phyloP scores from a whole-genome alignment of 1,284 basidiomycete genomes.

The Psilocybe mexicana region DNA sequence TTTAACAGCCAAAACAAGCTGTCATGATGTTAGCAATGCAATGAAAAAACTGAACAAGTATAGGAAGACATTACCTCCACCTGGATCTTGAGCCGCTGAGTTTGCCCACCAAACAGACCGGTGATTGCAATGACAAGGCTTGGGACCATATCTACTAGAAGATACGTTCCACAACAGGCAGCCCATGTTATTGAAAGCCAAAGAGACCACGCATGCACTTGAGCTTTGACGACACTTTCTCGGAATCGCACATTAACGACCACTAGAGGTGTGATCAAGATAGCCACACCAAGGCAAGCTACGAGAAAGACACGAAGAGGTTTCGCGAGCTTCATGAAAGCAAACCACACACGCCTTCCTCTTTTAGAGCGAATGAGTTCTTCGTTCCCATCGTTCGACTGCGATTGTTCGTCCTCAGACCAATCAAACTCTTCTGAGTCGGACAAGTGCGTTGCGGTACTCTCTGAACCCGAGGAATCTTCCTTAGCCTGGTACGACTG shows the following conservation, averaged over 20 bases:
- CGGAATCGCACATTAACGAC: conserved; percentile 66
- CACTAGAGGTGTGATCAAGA: conserved; percentile 69
- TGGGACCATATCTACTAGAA: conserved; percentile 66
- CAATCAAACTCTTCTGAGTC: conserved; percentile 74
- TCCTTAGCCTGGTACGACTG: conserved; percentile 5
- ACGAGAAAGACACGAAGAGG: conserved; percentile 57
- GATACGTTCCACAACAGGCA: conserved; percentile 57
- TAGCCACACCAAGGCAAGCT: conserved; percentile 55
- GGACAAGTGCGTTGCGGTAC: conserved; percentile 59
- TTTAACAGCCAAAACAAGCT: conserved; percentile 72
- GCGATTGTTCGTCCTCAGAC: conserved; percentile 56
- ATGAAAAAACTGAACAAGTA: background rate
- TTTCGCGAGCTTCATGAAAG: conserved; percentile 68
- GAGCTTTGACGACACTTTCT: conserved; percentile 44
- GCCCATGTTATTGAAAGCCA: conserved; percentile 75
- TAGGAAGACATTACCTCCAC: conserved; percentile 51
- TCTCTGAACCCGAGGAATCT: conserved; percentile 46
- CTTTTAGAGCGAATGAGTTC: conserved; percentile 44
- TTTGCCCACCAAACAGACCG: conserved; percentile 57
- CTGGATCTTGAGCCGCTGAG: conserved; percentile 63
- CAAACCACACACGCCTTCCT: conserved; percentile 57
- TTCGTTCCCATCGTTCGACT: conserved; percentile 13
- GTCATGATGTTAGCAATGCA: background rate
- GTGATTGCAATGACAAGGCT: conserved; percentile 55
- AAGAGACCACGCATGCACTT: conserved; percentile 70